Percentiles rank a stretch among this genome's conserved stretches.
These are phyloP conservation scores for Stachybotrys elegans DNA, from an alignment of 2,329 filamentous ascomycete species.

Conservation along the genomic window DNA sequence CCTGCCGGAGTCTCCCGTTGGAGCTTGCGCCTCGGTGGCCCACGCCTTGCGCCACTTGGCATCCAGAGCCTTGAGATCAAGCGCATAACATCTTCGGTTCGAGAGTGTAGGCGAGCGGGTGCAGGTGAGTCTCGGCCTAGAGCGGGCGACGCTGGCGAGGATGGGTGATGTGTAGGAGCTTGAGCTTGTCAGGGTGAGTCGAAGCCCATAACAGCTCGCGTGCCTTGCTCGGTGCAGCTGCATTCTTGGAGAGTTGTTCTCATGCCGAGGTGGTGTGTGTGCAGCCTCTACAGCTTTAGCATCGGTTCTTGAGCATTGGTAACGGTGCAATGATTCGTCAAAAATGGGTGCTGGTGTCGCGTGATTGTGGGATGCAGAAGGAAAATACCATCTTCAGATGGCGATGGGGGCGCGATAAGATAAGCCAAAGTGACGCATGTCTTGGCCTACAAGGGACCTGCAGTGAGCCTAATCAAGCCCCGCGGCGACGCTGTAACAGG, in stretches of 20 bases:
- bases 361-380: too few species aligned
- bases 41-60: constrained; percentile 48
- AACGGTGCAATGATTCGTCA: too few species aligned
- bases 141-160: constrained; percentile 10
- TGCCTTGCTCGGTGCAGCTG: constrained; percentile 22
- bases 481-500: too few species aligned
- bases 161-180: constrained; percentile 5
- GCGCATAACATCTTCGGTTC: constrained; percentile 29
- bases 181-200: constrained; percentile 11
- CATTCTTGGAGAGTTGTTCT: constrained; percentile 21
- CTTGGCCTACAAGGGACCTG: too few species aligned
- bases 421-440: too few species aligned
- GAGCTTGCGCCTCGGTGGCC: constrained; percentile 14
- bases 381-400: too few species aligned
- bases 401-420: too few species aligned
- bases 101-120: constrained; percentile 6
- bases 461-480: too few species aligned
- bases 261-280: constrained; percentile 12
- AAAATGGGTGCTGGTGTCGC: too few species aligned
- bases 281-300: too few species aligned
- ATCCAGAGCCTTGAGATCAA: constrained; percentile 42
- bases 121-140: constrained; percentile 8
- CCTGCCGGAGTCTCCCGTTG: constrained; percentile 15
- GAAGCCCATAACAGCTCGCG: constrained; percentile 16
- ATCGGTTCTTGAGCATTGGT: too few species aligned